phyloP scores from a whole-genome alignment of 2,329 filamentous ascomycete species.

The Aspergillus tamarii region DNA sequence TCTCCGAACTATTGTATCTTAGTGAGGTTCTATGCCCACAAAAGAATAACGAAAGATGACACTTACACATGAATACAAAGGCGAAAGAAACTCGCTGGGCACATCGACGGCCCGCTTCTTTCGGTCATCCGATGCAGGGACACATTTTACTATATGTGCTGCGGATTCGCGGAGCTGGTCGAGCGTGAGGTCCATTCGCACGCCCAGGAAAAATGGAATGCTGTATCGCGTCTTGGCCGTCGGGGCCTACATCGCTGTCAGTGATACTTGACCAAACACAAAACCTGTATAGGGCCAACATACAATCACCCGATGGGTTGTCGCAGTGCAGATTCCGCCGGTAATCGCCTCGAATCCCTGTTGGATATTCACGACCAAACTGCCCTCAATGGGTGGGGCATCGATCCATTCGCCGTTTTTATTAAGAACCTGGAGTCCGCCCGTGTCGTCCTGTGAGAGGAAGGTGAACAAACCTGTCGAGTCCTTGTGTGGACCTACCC shows the following conservation, averaged over 20 bases:
- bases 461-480: conserved; percentile 51
- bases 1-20: conserved; percentile 34
- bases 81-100: conserved; percentile 41
- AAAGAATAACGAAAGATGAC: fast-evolving
- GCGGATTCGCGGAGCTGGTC: conserved; percentile 41
- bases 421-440: conserved; percentile 52
- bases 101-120: conserved; percentile 40
- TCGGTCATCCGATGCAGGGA: conserved; percentile 34
- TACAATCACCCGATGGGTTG: conserved; percentile 42
- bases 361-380: conserved; percentile 52
- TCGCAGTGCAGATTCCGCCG: conserved; percentile 55
- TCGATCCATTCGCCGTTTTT: conserved; percentile 51
- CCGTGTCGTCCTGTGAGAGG: conserved; percentile 47
- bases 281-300: conserved; percentile 3
- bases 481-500: conserved; percentile 62
- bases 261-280: no score
- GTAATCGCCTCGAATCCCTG: conserved; percentile 62
- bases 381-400: conserved; percentile 46
- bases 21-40: background rate
- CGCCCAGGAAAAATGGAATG: conserved; percentile 61
- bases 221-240: conserved; percentile 42
- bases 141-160: conserved; percentile 33
- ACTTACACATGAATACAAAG: conserved; percentile 40
- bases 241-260: conserved; percentile 34
- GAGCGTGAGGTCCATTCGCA: conserved; percentile 54